These are phyloP conservation scores for Cladosporium phlei DNA, from an alignment of 2,329 filamentous ascomycete species.

Conservation along the genomic window DNA sequence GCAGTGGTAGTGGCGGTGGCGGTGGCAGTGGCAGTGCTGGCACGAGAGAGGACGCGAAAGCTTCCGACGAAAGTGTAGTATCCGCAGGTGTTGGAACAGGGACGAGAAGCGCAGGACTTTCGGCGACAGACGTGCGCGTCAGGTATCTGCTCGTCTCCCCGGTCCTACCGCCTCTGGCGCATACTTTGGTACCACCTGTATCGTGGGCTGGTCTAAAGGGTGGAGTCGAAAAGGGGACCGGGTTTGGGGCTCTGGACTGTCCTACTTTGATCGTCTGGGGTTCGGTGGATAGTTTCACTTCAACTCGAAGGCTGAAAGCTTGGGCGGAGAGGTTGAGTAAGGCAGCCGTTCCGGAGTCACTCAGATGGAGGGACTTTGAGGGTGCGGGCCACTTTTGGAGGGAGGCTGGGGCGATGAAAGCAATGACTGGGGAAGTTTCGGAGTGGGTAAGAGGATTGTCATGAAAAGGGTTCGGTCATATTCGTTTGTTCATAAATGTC, in stretches of 20 bases:
- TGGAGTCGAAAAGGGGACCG: conserved; percentile 1
- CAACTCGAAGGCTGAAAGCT: conserved; percentile 56
- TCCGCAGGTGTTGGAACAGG: too few relatives aligned
- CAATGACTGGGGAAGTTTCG: conserved; percentile 17
- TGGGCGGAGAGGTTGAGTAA: conserved; percentile 58
- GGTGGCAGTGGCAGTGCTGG: too few relatives aligned
- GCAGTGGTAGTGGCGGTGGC: too few relatives aligned
- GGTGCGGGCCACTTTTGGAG: conserved; percentile 51
- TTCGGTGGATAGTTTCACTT: conserved; percentile 68
- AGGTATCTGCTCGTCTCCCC: conserved; percentile 46
- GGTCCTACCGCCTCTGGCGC: conserved; percentile 41
- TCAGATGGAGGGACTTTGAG: conserved; percentile 42
- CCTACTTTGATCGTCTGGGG: conserved; percentile 70
- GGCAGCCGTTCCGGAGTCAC: conserved; percentile 27
- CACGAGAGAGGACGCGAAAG: conserved; percentile 19
- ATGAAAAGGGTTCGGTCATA: conserved; percentile 14
- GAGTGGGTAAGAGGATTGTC: background rate
- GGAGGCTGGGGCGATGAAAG: conserved; percentile 34
- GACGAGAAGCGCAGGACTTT: too few relatives aligned
- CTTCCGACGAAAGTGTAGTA: conserved; percentile 26
- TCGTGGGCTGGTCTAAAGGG: conserved; percentile 22
- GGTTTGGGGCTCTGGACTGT: conserved; percentile 51
- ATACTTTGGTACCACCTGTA: conserved; percentile 27
- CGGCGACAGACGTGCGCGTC: conserved; percentile 17
- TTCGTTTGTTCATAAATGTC: too few relatives aligned